phyloP scores from a whole-genome alignment of 2,329 filamentous ascomycete genomes.

The Capronia americana region DNA sequence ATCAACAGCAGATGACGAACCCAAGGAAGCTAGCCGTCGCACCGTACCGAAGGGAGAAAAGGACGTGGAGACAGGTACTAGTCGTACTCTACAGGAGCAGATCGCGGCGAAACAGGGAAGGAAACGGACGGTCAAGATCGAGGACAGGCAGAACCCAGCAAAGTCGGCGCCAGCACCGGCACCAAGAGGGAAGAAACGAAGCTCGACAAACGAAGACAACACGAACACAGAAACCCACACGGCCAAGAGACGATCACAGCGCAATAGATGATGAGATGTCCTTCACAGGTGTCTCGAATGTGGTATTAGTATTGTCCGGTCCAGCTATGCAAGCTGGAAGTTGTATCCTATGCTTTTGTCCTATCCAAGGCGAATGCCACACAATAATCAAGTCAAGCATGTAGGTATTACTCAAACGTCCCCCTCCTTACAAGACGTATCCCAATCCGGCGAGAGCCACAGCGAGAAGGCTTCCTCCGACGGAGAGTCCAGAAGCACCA shows the following conservation, averaged over 20 bases:
- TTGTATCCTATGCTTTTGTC: background rate
- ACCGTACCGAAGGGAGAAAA: constrained; percentile 1
- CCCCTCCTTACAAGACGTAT: constrained; percentile 21
- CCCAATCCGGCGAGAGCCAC: constrained; percentile 37
- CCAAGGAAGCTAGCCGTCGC: background rate
- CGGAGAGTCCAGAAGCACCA: constrained; percentile 30
- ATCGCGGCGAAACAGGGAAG: background rate
- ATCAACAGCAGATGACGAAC: background rate
- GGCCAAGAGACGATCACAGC: constrained; percentile 28
- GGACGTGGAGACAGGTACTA: constrained; percentile 1
- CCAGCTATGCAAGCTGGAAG: background rate
- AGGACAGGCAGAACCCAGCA: background rate
- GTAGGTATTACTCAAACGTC: background rate
- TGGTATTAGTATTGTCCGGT: constrained; percentile 2
- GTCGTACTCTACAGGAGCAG: background rate
- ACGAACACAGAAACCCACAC: constrained; percentile 3
- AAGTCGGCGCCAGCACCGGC: background rate
- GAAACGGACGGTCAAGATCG: background rate
- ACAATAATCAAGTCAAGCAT: background rate
- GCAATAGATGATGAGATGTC: constrained; percentile 12
- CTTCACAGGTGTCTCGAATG: background rate
- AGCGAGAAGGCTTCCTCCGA: constrained; percentile 42
- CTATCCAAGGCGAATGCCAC: background rate
- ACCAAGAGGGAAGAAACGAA: constrained; percentile 17
- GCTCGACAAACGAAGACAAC: constrained; percentile 4